A percentile compares a stretch with the other conserved stretches of the same genome.
These are phyloP conservation scores for Sporothrix phasma DNA, from an alignment of 2,329 filamentous ascomycete species.

Conservation along the genomic window DNA sequence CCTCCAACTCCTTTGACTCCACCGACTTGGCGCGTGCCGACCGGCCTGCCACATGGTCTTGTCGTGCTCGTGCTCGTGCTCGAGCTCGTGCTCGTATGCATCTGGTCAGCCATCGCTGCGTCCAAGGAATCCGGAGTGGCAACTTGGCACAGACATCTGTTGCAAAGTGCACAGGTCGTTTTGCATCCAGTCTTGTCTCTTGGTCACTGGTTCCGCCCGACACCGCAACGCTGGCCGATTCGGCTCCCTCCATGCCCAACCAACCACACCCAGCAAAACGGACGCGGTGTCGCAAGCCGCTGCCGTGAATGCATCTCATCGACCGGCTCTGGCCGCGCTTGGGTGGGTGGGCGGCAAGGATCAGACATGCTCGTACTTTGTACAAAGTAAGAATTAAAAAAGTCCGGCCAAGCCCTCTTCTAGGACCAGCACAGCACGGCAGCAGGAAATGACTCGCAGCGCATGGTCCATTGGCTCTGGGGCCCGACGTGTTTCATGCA, in stretches of 20 bases:
- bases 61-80: background rate
- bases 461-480: background rate
- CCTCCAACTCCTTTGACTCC: background rate
- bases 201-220: background rate
- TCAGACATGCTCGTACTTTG: no score
- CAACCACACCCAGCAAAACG: background rate
- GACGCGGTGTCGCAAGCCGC: constrained; percentile 9
- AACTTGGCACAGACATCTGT: background rate
- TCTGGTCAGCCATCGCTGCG: background rate
- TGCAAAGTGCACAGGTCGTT: background rate
- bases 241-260: background rate
- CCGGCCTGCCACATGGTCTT: constrained; percentile 7
- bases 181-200: background rate
- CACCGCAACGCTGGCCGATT: background rate
- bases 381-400: background rate
- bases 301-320: constrained; percentile 5
- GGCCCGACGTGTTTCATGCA: background rate
- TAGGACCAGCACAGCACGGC: background rate
- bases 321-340: constrained; percentile 4
- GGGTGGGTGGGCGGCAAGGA: background rate
- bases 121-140: background rate
- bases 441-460: background rate
- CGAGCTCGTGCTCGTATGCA: no score
- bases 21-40: background rate
- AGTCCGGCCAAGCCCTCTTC: background rate